Conservation (phyloP, 2,329 filamentous ascomycete genomes). For the Truncatella angustata region DNA sequence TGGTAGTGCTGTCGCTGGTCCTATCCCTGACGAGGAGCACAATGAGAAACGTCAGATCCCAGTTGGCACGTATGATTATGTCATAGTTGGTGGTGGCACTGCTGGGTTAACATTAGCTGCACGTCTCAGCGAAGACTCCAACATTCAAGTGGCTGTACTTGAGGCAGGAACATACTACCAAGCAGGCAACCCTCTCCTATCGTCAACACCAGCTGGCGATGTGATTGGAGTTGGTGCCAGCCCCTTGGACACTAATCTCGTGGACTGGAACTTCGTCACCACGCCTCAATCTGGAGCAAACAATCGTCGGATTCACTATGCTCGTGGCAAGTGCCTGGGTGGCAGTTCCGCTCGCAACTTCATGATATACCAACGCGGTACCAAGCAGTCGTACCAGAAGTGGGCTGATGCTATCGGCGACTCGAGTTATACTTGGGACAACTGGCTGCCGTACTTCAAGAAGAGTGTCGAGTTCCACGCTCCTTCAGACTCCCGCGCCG, state of each 20-base stretch:
- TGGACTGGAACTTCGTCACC: slow-evolving; percentile 24
- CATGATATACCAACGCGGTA: slow-evolving; percentile 25
- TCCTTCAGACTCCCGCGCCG: slow-evolving; percentile 18
- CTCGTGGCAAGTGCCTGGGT: slow-evolving; percentile 28
- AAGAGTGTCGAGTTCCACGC: slow-evolving; percentile 24
- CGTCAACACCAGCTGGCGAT: slow-evolving; percentile 17
- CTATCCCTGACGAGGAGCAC: background rate
- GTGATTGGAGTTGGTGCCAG: slow-evolving; percentile 16
- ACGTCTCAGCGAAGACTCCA: slow-evolving; percentile 9
- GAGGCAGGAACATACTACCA: slow-evolving; percentile 15
- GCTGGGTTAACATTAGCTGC: slow-evolving; percentile 10
- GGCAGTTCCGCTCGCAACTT: slow-evolving; percentile 28
- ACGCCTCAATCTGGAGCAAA: slow-evolving; percentile 16
- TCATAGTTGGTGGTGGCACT: slow-evolving; percentile 13
- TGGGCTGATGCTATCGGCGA: slow-evolving; percentile 24
- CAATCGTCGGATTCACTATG: slow-evolving; percentile 20
- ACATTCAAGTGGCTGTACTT: slow-evolving; percentile 11
- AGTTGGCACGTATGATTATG: slow-evolving; percentile 10
- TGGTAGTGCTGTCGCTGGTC: background rate
- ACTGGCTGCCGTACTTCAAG: slow-evolving; percentile 22
- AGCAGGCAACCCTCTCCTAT: slow-evolving; percentile 13
- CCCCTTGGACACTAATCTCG: slow-evolving; percentile 11
- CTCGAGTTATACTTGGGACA: slow-evolving; percentile 21
- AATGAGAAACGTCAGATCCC: background rate
- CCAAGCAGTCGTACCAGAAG: slow-evolving; percentile 21